phyloP scores from a whole-genome alignment of 352 stramenopile species.

The Pythium sukuiense region DNA sequence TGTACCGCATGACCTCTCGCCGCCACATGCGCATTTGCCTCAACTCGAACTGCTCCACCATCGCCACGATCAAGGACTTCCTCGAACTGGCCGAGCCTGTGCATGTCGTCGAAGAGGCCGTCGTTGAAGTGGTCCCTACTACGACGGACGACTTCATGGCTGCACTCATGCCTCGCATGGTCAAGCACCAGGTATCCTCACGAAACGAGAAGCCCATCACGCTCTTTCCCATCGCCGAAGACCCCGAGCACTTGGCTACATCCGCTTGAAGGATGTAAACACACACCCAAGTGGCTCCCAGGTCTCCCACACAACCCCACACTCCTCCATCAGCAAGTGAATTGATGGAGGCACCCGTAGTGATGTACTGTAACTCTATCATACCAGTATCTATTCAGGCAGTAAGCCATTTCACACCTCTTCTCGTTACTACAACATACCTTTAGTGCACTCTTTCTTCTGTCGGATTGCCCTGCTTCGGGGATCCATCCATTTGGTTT shows the following conservation, averaged over 20 bases:
- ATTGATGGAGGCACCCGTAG: background rate
- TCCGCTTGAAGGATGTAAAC: background rate
- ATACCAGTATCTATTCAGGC: slow-evolving; percentile 1
- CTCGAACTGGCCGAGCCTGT: slow-evolving; percentile 22
- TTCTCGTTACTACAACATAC: no score
- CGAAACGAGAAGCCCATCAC: background rate
- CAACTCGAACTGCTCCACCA: slow-evolving; percentile 43
- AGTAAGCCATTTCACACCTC: background rate
- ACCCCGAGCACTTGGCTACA: background rate
- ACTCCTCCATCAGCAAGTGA: background rate
- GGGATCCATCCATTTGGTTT: background rate
- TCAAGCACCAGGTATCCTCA: background rate
- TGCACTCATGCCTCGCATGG: background rate
- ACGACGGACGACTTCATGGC: background rate
- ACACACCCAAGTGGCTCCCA: background rate
- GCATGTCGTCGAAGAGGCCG: background rate
- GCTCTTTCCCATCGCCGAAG: slow-evolving; percentile 2
- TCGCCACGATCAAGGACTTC: slow-evolving; percentile 47
- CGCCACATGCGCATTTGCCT: slow-evolving; percentile 58
- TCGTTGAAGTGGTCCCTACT: background rate
- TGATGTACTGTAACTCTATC: slow-evolving; percentile 1
- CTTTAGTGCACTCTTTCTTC: background rate
- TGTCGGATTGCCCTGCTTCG: background rate
- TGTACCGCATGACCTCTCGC: slow-evolving; percentile 42
- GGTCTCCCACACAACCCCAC: background rate